phyloP scores from a whole-genome alignment of 23 red algal species.

The Gracilaria vermiculophylla region DNA sequence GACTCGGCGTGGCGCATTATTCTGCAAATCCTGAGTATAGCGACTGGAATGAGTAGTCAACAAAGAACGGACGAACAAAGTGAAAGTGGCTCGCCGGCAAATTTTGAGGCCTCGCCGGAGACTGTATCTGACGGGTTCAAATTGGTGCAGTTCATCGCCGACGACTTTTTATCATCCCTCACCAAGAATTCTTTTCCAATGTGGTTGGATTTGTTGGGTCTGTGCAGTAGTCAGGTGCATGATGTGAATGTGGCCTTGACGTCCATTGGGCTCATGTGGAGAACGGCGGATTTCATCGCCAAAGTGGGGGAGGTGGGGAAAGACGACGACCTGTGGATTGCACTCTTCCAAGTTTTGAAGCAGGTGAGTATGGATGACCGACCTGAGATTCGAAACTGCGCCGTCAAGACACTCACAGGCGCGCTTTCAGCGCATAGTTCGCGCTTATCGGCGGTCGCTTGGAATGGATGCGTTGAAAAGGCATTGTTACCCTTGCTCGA shows the following conservation, averaged over 20 bases:
- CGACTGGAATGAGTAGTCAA: background rate
- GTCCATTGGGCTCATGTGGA: conserved; percentile 73
- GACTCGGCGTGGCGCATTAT: conserved; percentile 45
- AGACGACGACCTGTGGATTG: conserved; percentile 55
- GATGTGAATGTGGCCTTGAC: conserved; percentile 79
- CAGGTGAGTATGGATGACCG: conserved; percentile 54
- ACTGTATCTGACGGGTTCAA: conserved; percentile 59
- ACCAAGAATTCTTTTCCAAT: conserved; percentile 16
- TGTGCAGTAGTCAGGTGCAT: conserved; percentile 47
- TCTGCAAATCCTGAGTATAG: conserved; percentile 41
- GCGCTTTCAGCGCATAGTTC: conserved; percentile 50
- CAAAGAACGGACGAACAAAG: background rate
- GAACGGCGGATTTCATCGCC: conserved; percentile 73
- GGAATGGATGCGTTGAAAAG: conserved; percentile 56
- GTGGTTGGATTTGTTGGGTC: conserved; percentile 56
- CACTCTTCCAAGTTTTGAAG: conserved; percentile 55
- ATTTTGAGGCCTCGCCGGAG: background rate
- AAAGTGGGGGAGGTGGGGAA: conserved; percentile 21
- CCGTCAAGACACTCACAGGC: conserved; percentile 72
- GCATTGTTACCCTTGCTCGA: conserved; percentile 68
- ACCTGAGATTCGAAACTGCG: conserved; percentile 73
- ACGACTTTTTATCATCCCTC: conserved; percentile 70
- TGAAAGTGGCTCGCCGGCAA: background rate
- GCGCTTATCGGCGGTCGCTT: conserved; percentile 46
- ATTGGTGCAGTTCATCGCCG: conserved; percentile 65